Conservation (phyloP, 1,139 yeast genomes). For the Blastobotrys proliferans region DNA sequence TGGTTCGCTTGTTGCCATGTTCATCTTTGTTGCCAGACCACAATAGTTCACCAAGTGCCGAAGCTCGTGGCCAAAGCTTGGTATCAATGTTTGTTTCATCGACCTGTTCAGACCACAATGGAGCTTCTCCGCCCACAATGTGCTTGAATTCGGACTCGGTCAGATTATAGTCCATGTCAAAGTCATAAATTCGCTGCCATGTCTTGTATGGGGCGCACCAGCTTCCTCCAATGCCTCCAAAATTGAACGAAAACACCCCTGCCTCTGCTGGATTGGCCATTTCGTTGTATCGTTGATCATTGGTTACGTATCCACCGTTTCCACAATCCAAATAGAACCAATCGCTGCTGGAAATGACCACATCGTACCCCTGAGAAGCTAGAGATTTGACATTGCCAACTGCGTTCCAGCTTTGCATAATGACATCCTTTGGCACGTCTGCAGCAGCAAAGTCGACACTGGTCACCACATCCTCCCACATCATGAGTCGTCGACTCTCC, state of each 20-base stretch:
- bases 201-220: conserved; percentile 52
- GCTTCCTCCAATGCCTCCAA: conserved; percentile 40
- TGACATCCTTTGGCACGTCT: conserved; percentile 33
- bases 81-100: conserved; percentile 40
- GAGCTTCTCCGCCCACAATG: conserved; percentile 45
- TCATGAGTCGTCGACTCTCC: conserved; percentile 33
- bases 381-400: conserved; percentile 34
- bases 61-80: conserved; percentile 48
- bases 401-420: conserved; percentile 43
- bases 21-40: conserved; percentile 46
- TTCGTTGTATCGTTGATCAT: conserved; percentile 38
- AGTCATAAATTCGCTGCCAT: conserved; percentile 46
- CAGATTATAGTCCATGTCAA: conserved; percentile 39
- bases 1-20: conserved; percentile 35
- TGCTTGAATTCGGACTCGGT: conserved; percentile 37
- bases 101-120: conserved; percentile 46
- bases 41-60: conserved; percentile 45
- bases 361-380: conserved; percentile 42
- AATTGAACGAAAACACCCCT: conserved; percentile 31
- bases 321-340: conserved; percentile 49
- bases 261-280: conserved; percentile 28
- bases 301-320: conserved; percentile 42
- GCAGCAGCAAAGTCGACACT: conserved; percentile 24
- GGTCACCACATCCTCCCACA: conserved; percentile 48
- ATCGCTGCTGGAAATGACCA: conserved; percentile 41